Evolutionary conservation across 768 basidiomycete genomes (phyloP).

Genomic region (Hortiboletus campestris): DNA sequence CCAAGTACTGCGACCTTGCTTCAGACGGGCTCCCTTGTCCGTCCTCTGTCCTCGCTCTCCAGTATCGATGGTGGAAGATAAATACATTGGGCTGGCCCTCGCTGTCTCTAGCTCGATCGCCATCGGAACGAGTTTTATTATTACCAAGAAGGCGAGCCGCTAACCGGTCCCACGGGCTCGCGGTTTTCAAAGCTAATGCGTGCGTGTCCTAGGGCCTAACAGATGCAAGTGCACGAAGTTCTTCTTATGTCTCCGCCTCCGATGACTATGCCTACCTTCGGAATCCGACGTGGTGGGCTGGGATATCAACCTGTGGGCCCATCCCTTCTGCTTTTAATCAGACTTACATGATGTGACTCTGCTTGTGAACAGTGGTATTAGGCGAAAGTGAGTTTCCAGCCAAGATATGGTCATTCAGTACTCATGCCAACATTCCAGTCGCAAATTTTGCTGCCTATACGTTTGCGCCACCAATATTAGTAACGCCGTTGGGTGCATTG

Average conservation of each 20-base stretch:
- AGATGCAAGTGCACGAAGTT: slow-evolving; percentile 65
- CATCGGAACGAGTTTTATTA: slow-evolving; percentile 96
- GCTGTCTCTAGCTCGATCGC: slow-evolving; percentile 81
- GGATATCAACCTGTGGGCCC: slow-evolving; percentile 84
- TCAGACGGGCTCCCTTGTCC: slow-evolving; percentile 6
- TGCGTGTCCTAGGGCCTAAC: slow-evolving; percentile 69
- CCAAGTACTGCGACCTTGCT: slow-evolving; percentile 1
- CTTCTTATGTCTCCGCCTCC: slow-evolving; percentile 56
- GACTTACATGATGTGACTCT: slow-evolving; percentile 7
- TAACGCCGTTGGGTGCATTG: slow-evolving; percentile 96
- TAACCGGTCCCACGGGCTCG: neutral
- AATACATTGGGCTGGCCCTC: slow-evolving; percentile 90
- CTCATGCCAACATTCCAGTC: slow-evolving; percentile 38
- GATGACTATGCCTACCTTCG: slow-evolving; percentile 84
- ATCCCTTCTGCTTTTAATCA: neutral
- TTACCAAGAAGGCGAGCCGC: slow-evolving; percentile 89
- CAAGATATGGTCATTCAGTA: neutral
- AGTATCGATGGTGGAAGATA: slow-evolving; percentile 75
- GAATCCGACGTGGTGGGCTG: slow-evolving; percentile 97
- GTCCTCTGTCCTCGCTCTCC: neutral
- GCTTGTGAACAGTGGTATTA: slow-evolving; percentile 67
- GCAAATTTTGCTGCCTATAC: slow-evolving; percentile 96
- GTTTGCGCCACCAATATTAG: slow-evolving; percentile 95
- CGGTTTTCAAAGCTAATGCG: slow-evolving; percentile 11
- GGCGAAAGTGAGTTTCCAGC: slow-evolving; percentile 72